phyloP scores from a whole-genome alignment of 192 early-diverging fungal genomes.

The Chytriomyces sp. region DNA sequence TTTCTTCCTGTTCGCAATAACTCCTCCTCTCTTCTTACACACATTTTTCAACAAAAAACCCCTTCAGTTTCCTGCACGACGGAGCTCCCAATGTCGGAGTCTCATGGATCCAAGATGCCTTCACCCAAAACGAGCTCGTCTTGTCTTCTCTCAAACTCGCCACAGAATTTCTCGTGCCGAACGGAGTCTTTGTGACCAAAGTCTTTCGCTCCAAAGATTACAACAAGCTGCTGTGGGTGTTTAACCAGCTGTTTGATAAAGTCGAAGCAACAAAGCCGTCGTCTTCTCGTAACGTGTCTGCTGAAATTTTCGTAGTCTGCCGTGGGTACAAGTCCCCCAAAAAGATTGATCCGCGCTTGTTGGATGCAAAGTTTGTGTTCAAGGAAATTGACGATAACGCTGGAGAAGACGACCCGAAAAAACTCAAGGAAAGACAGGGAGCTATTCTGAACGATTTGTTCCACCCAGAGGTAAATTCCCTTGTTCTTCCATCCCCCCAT shows the following conservation, averaged over 20 bases:
- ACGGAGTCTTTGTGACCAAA: constrained; percentile 97
- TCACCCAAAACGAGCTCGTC: constrained; percentile 91
- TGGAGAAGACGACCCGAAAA: constrained; percentile 55
- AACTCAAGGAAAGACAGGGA: constrained; percentile 56
- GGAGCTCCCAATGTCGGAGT: constrained; percentile 98
- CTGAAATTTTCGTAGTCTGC: constrained; percentile 99
- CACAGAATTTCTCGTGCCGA: constrained; percentile 86
- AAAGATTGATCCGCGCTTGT: constrained; percentile 90
- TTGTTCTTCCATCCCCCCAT: neutral
- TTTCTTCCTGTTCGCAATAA: neutral
- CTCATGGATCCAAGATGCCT: constrained; percentile 97
- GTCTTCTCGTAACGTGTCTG: constrained; percentile 96
- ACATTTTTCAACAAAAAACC: neutral
- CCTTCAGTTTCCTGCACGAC: constrained; percentile 88
- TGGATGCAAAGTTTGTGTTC: constrained; percentile 94
- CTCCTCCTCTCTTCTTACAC: neutral
- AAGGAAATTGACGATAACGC: constrained; percentile 79
- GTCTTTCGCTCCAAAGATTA: constrained; percentile 99
- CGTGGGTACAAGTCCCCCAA: constrained; percentile 90
- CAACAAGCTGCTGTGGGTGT: constrained; percentile 98
- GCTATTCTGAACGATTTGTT: constrained; percentile 76
- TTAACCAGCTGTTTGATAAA: constrained; percentile 93
- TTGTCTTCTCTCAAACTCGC: constrained; percentile 92
- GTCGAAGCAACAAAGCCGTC: constrained; percentile 99
- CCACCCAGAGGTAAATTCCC: constrained; percentile 71